Base-by-base conservation (phyloP, 1,139 yeast genomes). In the Debaryomyces psychrophilus region DNA sequence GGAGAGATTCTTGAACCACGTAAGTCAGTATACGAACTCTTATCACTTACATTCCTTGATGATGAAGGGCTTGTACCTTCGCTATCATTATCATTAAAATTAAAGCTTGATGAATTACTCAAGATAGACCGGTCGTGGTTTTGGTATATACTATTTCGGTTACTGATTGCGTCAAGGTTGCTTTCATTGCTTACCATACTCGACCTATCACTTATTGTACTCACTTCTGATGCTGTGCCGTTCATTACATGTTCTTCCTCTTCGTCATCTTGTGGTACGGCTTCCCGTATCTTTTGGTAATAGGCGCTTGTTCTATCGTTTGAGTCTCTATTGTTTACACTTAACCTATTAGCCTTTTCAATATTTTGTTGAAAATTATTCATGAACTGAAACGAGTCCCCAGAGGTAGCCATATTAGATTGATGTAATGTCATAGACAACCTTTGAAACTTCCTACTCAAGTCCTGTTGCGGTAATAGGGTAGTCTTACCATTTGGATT, bases 351-450 rank as follows among this genome's bases (percentile, higher is more conserved):
- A 1, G 45, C 52, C 33, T 44, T 44, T 20, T 64, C 64, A 14
- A 66, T 64, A 50, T 74, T 75, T 50, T 70, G 73, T 50, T 70
- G 76, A 55, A 76, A 75, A n/a, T 68, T 58, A 45, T 57, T 65
- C 67, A 73, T 71, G 54, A 76, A 75, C 38, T 65, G 61, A 48
- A 69, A 62, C 2, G 79, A 73, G 47, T 73, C 77, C 12, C 69
- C 69, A 4, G 78, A 69, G 0, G 75, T 64, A 20, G 56, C 44
- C 44, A 49, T 49, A 33, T 54, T 57, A 2, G 68, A 56, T 28
- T 67, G 67, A 45, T 70, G 76, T 34, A 76, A 59, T 1, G 78
- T 72, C 48, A 65, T 52, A 1, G 77, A 71, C 27, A 76, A 62
- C 17, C 80, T 49, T 47, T 72, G 69, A 50, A 76, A 76, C 52